Evolutionary conservation across 495 filamentous ascomycete genomes (phyloP).

Genomic region (Lepidopterella palustris): DNA sequence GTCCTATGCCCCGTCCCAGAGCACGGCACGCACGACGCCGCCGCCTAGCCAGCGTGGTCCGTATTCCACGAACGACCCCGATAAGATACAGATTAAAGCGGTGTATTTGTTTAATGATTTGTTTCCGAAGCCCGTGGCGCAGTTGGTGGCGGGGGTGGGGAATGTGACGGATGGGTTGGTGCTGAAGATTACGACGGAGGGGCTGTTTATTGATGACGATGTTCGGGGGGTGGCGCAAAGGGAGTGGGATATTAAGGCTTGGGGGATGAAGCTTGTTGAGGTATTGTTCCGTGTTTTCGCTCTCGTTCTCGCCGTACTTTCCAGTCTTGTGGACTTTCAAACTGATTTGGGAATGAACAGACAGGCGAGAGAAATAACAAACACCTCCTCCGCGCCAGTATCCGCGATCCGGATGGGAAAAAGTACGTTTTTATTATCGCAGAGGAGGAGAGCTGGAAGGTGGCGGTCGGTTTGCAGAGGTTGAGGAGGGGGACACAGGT

Average conservation of each 20-base stretch:
- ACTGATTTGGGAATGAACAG: conserved; percentile 30
- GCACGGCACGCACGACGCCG: conserved; percentile 78
- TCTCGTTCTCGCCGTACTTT: conserved; percentile 5
- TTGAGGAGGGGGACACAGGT: conserved; percentile 64
- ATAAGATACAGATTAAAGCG: conserved; percentile 89
- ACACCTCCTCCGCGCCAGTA: conserved; percentile 74
- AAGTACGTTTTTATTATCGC: conserved; percentile 75
- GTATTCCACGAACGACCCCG: conserved; percentile 81
- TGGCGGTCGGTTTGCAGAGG: conserved; percentile 70
- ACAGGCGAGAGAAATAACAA: conserved; percentile 43
- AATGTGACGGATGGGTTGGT: conserved; percentile 81
- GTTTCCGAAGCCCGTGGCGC: conserved; percentile 71
- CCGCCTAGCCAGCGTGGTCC: conserved; percentile 67
- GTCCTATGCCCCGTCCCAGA: conserved; percentile 73
- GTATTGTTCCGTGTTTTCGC: conserved; percentile 47
- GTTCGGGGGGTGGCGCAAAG: conserved; percentile 76
- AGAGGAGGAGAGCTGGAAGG: conserved; percentile 89
- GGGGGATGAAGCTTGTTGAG: conserved; percentile 89
- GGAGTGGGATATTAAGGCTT: conserved; percentile 98
- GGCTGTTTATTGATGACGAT: conserved; percentile 94
- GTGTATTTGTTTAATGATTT: conserved; percentile 86
- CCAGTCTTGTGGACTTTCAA: not conserved
- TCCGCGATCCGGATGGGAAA: conserved; percentile 78
- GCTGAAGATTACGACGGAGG: conserved; percentile 77
- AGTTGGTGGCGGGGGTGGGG: conserved; percentile 68